A percentile compares a stretch with the other conserved stretches of the same genome.
phyloP scores from a whole-genome alignment of 441 rosid genomes.

The Pelargonium cotyledonis region DNA sequence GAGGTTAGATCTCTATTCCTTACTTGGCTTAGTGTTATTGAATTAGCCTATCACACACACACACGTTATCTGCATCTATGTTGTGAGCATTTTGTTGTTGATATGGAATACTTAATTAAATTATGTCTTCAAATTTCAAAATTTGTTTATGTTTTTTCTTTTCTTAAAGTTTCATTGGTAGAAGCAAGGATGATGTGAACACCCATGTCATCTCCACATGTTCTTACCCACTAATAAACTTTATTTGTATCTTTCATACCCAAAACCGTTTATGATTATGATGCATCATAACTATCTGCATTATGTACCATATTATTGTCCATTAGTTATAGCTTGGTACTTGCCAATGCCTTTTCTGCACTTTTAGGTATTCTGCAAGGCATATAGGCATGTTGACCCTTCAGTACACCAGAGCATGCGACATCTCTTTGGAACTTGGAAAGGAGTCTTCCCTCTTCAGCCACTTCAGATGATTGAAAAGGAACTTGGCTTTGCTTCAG shows the following conservation, averaged over 20 bases:
- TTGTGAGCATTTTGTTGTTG: background rate
- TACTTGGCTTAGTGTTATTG: conserved; percentile 3
- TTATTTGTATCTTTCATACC: background rate
- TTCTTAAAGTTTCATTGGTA: background rate
- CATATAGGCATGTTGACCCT: conserved; percentile 80
- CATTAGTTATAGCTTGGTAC: conserved; percentile 2
- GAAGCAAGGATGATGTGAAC: background rate
- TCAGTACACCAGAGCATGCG: conserved; percentile 74
- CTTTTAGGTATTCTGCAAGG: conserved; percentile 81
- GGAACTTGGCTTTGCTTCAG: conserved; percentile 77
- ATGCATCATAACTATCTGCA: too few species aligned
- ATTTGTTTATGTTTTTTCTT: background rate
- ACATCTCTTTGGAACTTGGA: conserved; percentile 99
- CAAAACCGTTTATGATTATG: background rate
- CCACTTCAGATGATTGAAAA: conserved; percentile 77
- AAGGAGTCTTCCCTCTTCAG: conserved; percentile 82
- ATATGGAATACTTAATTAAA: background rate
- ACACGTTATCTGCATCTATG: too few species aligned
- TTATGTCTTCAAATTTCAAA: background rate
- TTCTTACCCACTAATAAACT: background rate
- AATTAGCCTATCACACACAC: background rate
- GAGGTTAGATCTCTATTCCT: conserved; percentile 56
- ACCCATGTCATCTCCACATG: background rate
- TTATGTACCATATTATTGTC: background rate
- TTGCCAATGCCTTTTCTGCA: conserved; percentile 7